Evolutionary conservation across 2,329 filamentous ascomycete species (phyloP).

Genomic region (Ilyonectria robusta): DNA sequence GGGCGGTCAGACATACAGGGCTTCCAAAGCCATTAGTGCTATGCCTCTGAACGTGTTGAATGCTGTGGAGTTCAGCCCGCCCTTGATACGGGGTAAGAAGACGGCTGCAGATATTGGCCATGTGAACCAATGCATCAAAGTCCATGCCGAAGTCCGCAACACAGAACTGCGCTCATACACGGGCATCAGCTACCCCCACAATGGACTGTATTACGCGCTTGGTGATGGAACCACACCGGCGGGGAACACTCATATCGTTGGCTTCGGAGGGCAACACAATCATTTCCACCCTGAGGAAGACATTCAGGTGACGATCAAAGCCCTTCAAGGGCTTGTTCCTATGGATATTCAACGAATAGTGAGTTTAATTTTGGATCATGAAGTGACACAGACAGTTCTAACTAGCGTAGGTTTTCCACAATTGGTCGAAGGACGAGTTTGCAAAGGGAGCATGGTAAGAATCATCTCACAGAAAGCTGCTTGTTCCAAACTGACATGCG

Average conservation of each 20-base stretch:
- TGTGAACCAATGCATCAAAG: constrained; percentile 61
- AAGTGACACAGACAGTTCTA: rapidly evolving
- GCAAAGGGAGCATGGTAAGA: constrained; percentile 59
- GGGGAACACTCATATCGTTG: constrained; percentile 63
- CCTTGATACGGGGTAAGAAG: constrained; percentile 53
- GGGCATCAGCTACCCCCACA: constrained; percentile 59
- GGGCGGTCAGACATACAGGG: constrained; percentile 49
- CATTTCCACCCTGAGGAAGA: constrained; percentile 61
- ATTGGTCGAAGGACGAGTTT: constrained; percentile 64
- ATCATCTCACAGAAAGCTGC: neutral
- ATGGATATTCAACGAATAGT: constrained; percentile 50
- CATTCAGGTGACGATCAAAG: constrained; percentile 50
- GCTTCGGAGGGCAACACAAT: constrained; percentile 59
- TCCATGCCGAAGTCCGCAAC: constrained; percentile 60
- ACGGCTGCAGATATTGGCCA: constrained; percentile 56
- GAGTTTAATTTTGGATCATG: neutral
- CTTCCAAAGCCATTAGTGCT: constrained; percentile 55
- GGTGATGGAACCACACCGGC: constrained; percentile 61
- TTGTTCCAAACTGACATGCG: neutral
- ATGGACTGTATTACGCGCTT: constrained; percentile 59
- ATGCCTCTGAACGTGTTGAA: constrained; percentile 62
- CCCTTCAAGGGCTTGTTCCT: constrained; percentile 51
- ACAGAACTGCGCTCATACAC: constrained; percentile 59
- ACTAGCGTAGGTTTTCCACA: constrained; percentile 58
- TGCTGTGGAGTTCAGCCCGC: constrained; percentile 57